These are phyloP conservation scores for Kazachstania viticola DNA, from an alignment of 805 yeast genomes.

Conservation along the genomic window DNA sequence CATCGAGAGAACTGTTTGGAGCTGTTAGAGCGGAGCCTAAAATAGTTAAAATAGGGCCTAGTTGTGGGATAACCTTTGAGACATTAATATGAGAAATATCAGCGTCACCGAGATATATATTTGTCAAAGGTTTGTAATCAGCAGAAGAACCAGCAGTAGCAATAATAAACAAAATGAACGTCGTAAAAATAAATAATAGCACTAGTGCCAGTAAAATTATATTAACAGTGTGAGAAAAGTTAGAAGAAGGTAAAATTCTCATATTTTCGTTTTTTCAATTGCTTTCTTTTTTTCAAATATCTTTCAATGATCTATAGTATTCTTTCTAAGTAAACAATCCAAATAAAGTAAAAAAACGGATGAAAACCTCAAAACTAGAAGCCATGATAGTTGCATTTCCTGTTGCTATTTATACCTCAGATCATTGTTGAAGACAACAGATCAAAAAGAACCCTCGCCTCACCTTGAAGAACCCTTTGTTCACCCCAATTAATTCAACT, in stretches of 20 bases:
- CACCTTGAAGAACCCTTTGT: too few relatives aligned
- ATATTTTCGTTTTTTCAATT: too few relatives aligned
- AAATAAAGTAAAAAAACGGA: too few relatives aligned
- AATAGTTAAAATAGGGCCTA: slow-evolving; percentile 21
- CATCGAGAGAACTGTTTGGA: slow-evolving; percentile 14
- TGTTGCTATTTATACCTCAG: too few relatives aligned
- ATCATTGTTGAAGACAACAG: too few relatives aligned
- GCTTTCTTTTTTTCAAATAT: too few relatives aligned
- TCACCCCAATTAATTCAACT: too few relatives aligned
- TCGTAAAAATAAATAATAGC: slow-evolving; percentile 14
- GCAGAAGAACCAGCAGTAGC: slow-evolving; percentile 25
- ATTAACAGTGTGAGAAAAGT: slow-evolving; percentile 1
- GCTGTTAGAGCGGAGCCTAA: slow-evolving; percentile 23
- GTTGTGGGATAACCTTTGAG: slow-evolving; percentile 24
- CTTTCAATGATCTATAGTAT: too few relatives aligned
- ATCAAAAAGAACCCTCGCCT: too few relatives aligned
- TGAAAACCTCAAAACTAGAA: too few relatives aligned
- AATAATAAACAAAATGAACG: slow-evolving; percentile 20
- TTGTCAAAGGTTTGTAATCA: slow-evolving; percentile 20
- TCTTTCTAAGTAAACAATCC: too few relatives aligned
- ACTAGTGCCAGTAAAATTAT: slow-evolving; percentile 1
- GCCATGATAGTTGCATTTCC: too few relatives aligned
- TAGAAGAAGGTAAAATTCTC: slow-evolving; percentile 1
- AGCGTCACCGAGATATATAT: slow-evolving; percentile 24
- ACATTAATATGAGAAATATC: slow-evolving; percentile 25